Percentiles rank a stretch among this genome's conserved stretches.
Evolutionary conservation across 768 basidiomycete species (phyloP).

Genomic region (Lentinula sp.): DNA sequence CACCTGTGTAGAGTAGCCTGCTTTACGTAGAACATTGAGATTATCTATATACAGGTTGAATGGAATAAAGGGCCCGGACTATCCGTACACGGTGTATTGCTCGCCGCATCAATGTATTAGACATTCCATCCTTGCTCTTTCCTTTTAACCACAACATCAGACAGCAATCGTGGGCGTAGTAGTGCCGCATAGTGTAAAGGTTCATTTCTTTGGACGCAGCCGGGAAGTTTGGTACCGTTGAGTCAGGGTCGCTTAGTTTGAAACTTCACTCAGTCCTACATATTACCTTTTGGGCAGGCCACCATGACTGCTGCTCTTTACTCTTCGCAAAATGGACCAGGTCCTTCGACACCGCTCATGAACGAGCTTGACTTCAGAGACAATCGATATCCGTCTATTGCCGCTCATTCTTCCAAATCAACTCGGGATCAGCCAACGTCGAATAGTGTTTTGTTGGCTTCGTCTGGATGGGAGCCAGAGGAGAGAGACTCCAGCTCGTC

Average conservation of each 20-base stretch:
- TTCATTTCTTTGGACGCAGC: neutral
- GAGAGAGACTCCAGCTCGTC: neutral
- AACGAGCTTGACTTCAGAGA: constrained; percentile 60
- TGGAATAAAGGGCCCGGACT: neutral
- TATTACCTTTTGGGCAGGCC: constrained; percentile 7
- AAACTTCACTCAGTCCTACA: neutral
- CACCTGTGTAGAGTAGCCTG: neutral
- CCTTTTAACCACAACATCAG: neutral
- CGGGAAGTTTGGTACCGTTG: neutral
- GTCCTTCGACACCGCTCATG: constrained; percentile 35
- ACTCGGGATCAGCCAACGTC: neutral
- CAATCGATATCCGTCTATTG: constrained; percentile 39
- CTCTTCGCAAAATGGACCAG: constrained; percentile 30
- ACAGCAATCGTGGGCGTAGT: neutral
- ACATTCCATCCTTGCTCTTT: neutral
- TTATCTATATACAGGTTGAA: neutral
- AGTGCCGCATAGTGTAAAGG: neutral
- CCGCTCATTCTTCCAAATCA: constrained; percentile 12
- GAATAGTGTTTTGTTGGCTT: constrained; percentile 7
- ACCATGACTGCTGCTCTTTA: constrained; percentile 49
- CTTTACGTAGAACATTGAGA: neutral
- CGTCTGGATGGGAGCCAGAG: constrained; percentile 5
- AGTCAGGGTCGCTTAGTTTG: constrained; percentile 2
- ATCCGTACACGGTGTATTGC: neutral
- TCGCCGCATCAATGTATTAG: neutral